These are phyloP conservation scores for Trichosporon ovoides DNA, from an alignment of 1,284 basidiomycete species.

Conservation along the genomic window DNA sequence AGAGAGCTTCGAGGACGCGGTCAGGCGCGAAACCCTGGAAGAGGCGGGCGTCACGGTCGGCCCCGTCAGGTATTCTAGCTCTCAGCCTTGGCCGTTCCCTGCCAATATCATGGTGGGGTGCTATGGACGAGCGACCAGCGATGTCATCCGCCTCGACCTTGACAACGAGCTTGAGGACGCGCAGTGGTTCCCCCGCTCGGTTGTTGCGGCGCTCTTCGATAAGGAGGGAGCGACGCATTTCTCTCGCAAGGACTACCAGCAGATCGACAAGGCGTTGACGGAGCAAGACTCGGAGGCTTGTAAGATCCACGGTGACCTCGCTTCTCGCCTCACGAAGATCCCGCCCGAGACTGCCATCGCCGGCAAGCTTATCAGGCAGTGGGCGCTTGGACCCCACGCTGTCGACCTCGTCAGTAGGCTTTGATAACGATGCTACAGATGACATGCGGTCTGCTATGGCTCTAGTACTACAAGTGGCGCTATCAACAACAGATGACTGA, in stretches of 20 bases:
- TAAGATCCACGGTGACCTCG: not conserved
- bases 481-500: not conserved
- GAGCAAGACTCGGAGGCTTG: not conserved
- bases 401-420: constrained; percentile 39
- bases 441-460: not conserved
- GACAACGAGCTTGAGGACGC: constrained; percentile 97
- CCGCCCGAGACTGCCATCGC: constrained; percentile 65
- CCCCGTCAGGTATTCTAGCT: constrained; percentile 64
- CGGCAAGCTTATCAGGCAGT: constrained; percentile 62
- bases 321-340: constrained; percentile 55
- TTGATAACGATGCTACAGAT: constrained; percentile 14
- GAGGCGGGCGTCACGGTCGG: constrained; percentile 85
- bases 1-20: constrained; percentile 92
- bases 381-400: constrained; percentile 54
- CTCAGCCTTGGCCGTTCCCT: constrained; percentile 65
- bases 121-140: constrained; percentile 60
- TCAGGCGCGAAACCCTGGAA: constrained; percentile 87
- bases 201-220: constrained; percentile 57
- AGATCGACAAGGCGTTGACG: constrained; percentile 44
- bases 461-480: not conserved
- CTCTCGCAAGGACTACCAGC: constrained; percentile 57
- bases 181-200: constrained; percentile 75
- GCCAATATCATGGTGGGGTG: constrained; percentile 89
- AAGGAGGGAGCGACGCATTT: constrained; percentile 55
- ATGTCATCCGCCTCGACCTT: constrained; percentile 75